Conservation (phyloP, 495 filamentous ascomycete species). For the Lasiosphaeris hirsuta region DNA sequence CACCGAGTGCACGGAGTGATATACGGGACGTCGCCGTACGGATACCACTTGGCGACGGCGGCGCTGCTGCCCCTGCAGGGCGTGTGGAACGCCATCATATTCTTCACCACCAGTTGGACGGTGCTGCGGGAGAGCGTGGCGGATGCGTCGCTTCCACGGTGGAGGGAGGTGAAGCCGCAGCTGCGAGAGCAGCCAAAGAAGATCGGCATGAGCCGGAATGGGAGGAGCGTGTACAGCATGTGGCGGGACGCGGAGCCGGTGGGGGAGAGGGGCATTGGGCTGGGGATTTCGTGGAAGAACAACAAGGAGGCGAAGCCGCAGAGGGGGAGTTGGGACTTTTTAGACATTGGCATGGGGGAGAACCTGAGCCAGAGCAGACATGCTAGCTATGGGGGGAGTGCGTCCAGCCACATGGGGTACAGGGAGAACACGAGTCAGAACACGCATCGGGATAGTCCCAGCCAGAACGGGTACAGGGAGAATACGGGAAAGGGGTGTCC, state of each 20-base stretch:
- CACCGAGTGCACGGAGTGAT: conserved; percentile 67
- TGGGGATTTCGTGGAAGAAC: background rate
- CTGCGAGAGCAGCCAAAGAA: background rate
- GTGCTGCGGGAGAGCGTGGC: conserved; percentile 18
- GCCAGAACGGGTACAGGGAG: too few species aligned
- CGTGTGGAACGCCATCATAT: conserved; percentile 77
- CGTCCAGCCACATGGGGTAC: background rate
- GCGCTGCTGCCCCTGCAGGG: conserved; percentile 75
- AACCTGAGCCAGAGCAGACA: background rate
- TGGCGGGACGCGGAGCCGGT: conserved; percentile 5
- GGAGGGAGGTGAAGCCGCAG: conserved; percentile 2
- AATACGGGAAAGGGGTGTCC: too few species aligned
- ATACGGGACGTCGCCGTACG: conserved; percentile 40
- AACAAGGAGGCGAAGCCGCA: background rate
- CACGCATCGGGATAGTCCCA: too few species aligned
- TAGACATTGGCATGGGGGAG: conserved; percentile 16
- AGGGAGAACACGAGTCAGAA: background rate
- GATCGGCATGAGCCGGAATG: background rate
- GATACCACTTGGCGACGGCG: conserved; percentile 60
- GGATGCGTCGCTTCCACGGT: background rate
- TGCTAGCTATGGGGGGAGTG: background rate
- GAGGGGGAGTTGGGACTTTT: conserved; percentile 20
- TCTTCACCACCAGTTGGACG: conserved; percentile 54
- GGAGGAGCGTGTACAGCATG: conserved; percentile 1
- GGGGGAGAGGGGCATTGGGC: background rate